Evolutionary conservation across 768 basidiomycete species (phyloP).

Genomic region (Roridomyces roridus): DNA sequence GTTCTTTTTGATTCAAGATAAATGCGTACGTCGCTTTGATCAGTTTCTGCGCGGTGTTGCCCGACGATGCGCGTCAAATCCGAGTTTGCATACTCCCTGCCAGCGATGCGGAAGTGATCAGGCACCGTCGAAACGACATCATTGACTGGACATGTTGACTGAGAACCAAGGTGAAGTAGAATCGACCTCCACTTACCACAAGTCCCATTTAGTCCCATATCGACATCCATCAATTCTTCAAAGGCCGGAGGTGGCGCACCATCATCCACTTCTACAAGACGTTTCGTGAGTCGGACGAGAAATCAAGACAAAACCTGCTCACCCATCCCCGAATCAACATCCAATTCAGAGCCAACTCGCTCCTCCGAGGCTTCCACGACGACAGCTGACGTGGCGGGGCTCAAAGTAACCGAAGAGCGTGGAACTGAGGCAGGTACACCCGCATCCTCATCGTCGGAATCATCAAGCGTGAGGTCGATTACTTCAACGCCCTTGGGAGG

Average conservation of each 20-base stretch:
- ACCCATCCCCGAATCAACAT: background rate
- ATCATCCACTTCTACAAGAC: too few species aligned
- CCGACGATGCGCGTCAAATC: constrained; percentile 1
- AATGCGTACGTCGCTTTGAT: constrained; percentile 1
- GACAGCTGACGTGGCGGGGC: background rate
- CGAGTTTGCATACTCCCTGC: background rate
- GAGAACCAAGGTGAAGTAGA: background rate
- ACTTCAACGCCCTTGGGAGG: background rate
- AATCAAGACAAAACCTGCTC: too few species aligned
- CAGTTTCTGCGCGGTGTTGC: background rate
- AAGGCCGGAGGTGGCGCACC: too few species aligned
- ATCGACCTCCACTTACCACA: too few species aligned
- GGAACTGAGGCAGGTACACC: background rate
- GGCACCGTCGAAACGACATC: background rate
- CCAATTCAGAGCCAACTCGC: background rate
- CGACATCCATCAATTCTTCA: too few species aligned
- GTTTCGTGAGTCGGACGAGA: too few species aligned
- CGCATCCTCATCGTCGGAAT: constrained; percentile 17
- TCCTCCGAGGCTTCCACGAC: too few species aligned
- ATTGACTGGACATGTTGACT: background rate
- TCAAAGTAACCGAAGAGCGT: background rate
- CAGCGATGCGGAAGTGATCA: constrained; percentile 14
- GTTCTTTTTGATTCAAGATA: too few species aligned
- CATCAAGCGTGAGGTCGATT: constrained; percentile 21
- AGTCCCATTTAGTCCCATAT: too few species aligned